Conservation (phyloP, 139 green algal genomes). For the Gonium pectorale region DNA sequence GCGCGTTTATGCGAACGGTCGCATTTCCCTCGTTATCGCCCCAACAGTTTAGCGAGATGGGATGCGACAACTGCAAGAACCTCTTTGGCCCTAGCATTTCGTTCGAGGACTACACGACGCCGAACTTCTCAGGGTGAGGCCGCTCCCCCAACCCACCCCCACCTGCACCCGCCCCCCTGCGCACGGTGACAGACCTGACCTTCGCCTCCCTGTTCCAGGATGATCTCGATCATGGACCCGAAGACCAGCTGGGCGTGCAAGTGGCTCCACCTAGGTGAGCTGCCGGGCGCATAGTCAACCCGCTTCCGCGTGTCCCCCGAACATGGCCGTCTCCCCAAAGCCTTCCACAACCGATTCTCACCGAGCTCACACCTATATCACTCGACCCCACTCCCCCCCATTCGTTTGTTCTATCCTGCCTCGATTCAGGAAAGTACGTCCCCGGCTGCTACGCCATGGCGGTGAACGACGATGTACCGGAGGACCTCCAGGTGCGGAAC, state of each 20-base stretch:
- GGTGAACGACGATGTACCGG: slow-evolving; percentile 46
- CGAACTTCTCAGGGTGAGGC: slow-evolving; percentile 79
- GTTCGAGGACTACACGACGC: slow-evolving; percentile 77
- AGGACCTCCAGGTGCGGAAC: slow-evolving; percentile 49
- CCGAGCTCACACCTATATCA: too few relatives aligned
- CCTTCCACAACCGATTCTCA: too few relatives aligned
- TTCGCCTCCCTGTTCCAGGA: slow-evolving; percentile 41
- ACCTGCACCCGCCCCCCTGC: too few relatives aligned
- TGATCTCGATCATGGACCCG: slow-evolving; percentile 79
- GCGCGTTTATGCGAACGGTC: not conserved
- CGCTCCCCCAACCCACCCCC: too few relatives aligned
- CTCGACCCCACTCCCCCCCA: too few relatives aligned
- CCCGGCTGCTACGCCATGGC: slow-evolving; percentile 49
- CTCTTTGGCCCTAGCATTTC: slow-evolving; percentile 69
- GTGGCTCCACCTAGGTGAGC: slow-evolving; percentile 73
- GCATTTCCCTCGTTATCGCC: not conserved
- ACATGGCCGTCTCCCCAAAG: too few relatives aligned
- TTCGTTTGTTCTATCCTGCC: not conserved
- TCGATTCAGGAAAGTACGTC: slow-evolving; percentile 50
- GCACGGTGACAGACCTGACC: too few relatives aligned
- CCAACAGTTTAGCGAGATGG: slow-evolving; percentile 65
- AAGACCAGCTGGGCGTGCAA: slow-evolving; percentile 75
- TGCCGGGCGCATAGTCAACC: too few relatives aligned
- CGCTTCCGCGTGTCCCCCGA: too few relatives aligned
- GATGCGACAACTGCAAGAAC: slow-evolving; percentile 85